Evolutionary conservation across 2,329 filamentous ascomycete species (phyloP).

Genomic region (Cercospora sp.): DNA sequence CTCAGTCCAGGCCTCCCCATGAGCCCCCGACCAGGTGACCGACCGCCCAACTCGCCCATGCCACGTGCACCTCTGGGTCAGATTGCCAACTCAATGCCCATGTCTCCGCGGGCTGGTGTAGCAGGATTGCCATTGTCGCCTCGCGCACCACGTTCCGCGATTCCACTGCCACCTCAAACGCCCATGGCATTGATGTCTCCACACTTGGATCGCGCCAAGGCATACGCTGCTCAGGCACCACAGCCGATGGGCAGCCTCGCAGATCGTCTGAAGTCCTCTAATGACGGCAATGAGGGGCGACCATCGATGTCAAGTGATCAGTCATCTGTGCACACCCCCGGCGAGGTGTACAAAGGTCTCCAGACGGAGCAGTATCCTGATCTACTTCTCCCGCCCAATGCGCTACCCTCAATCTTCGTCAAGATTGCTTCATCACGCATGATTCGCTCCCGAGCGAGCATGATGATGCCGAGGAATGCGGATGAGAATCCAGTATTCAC

Average conservation of each 20-base stretch:
- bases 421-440: conserved; percentile 92
- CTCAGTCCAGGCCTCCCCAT: conserved; percentile 65
- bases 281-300: conserved; percentile 29
- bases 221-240: conserved; percentile 36
- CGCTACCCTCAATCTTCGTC: conserved; percentile 79
- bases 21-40: conserved; percentile 62
- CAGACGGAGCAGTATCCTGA: conserved; percentile 85
- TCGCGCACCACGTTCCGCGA: conserved; percentile 70
- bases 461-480: conserved; percentile 73
- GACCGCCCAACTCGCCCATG: conserved; percentile 60
- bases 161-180: conserved; percentile 70
- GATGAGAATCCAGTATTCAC: conserved; percentile 96
- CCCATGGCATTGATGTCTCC: conserved; percentile 63
- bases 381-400: conserved; percentile 82
- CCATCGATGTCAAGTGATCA: conserved; percentile 33
- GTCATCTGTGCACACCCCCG: conserved; percentile 34
- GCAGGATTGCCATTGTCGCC: conserved; percentile 65
- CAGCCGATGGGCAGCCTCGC: conserved; percentile 25
- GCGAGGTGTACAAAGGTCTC: conserved; percentile 71
- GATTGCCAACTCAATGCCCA: conserved; percentile 61
- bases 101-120: conserved; percentile 61
- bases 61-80: conserved; percentile 59
- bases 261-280: conserved; percentile 28
- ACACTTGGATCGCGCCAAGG: conserved; percentile 44
- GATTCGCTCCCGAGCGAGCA: conserved; percentile 83